These are phyloP conservation scores for Lecanicillium sp. DNA, from an alignment of 2,329 filamentous ascomycete species.

Conservation along the genomic window DNA sequence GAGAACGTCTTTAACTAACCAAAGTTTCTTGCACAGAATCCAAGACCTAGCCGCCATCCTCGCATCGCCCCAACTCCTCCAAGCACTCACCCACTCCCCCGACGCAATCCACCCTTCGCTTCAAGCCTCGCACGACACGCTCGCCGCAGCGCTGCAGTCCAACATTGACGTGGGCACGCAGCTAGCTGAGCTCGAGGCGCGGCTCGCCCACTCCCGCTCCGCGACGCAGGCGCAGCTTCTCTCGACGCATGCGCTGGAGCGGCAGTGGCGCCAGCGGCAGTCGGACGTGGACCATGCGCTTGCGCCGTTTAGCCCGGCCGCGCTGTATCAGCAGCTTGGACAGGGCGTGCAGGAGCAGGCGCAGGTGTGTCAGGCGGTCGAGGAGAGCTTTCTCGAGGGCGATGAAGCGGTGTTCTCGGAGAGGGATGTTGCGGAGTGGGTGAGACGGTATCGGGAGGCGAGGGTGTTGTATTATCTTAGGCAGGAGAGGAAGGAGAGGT, in stretches of 20 bases:
- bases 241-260: slow-evolving; percentile 75
- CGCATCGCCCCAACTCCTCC: slow-evolving; percentile 55
- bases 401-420: slow-evolving; percentile 50
- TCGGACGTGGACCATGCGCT: slow-evolving; percentile 80
- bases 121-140: slow-evolving; percentile 51
- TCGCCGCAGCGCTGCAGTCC: slow-evolving; percentile 57
- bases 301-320: slow-evolving; percentile 75
- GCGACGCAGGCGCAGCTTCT: slow-evolving; percentile 74
- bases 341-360: slow-evolving; percentile 79
- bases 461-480: slow-evolving; percentile 71
- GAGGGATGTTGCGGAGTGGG: slow-evolving; percentile 78
- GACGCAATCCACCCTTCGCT: slow-evolving; percentile 65
- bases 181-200: slow-evolving; percentile 51
- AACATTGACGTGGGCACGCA: slow-evolving; percentile 64
- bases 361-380: slow-evolving; percentile 67
- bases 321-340: slow-evolving; percentile 73
- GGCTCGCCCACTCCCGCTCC: slow-evolving; percentile 52
- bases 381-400: slow-evolving; percentile 83
- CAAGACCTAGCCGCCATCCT: slow-evolving; percentile 68
- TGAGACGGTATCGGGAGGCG: slow-evolving; percentile 71
- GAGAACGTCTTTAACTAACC: no score
- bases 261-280: slow-evolving; percentile 87
- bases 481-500: slow-evolving; percentile 80
- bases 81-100: slow-evolving; percentile 62
- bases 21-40: no score